Percentiles rank a stretch among this genome's conserved stretches.
phyloP scores from a whole-genome alignment of 768 basidiomycete species.

The Lactarius hatsudake region DNA sequence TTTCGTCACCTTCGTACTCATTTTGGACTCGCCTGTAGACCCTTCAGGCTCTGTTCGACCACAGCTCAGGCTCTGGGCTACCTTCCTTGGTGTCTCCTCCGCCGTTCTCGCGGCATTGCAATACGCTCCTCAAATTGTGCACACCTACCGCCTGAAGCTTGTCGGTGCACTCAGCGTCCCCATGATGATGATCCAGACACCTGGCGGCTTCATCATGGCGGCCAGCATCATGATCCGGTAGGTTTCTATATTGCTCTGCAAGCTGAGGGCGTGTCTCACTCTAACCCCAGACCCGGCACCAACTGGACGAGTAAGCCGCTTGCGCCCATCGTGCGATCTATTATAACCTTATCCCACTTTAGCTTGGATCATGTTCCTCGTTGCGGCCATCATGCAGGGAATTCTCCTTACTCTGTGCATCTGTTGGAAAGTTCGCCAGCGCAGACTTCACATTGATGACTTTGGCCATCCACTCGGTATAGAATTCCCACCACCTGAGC shows the following conservation, averaged over 20 bases:
- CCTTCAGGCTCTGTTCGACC: conserved; percentile 38
- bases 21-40: conserved; percentile 43
- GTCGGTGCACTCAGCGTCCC: conserved; percentile 93
- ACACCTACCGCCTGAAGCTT: conserved; percentile 73
- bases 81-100: conserved; percentile 81
- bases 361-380: conserved; percentile 82
- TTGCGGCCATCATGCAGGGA: conserved; percentile 83
- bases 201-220: conserved; percentile 87
- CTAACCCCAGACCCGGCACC: conserved; percentile 57
- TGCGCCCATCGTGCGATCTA: not conserved
- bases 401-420: conserved; percentile 82
- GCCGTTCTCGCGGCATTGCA: conserved; percentile 78
- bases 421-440: conserved; percentile 79
- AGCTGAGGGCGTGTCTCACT: not conserved
- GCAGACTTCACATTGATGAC: conserved; percentile 75
- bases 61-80: conserved; percentile 63
- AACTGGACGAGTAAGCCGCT: conserved; percentile 73
- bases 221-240: conserved; percentile 71
- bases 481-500: conserved; percentile 22
- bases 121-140: conserved; percentile 82
- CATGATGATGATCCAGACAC: conserved; percentile 95
- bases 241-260: conserved; percentile 25
- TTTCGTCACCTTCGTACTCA: conserved; percentile 61
- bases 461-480: conserved; percentile 63
- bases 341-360: conserved; percentile 10